A percentile compares a stretch with the other conserved stretches of the same genome.
Evolutionary conservation across 768 basidiomycete genomes (phyloP).

Genomic region (Grammothele lineata): DNA sequence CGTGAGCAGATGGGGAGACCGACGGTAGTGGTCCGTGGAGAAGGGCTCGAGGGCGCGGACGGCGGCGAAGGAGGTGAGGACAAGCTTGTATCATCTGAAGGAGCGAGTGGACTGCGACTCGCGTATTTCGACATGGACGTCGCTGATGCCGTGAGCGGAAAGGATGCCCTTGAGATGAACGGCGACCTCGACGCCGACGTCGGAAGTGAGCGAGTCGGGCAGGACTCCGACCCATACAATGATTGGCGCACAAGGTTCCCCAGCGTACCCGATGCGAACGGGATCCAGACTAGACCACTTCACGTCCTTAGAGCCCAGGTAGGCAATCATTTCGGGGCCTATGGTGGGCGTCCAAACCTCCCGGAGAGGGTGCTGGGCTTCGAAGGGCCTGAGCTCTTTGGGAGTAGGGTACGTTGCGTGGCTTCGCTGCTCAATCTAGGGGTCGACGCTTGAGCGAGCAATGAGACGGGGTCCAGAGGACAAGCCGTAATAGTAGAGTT

Average conservation of each 20-base stretch:
- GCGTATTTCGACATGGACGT: slow-evolving; percentile 10
- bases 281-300: too few species aligned
- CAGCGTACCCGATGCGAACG: too few species aligned
- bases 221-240: slow-evolving; percentile 3
- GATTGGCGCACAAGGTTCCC: background rate
- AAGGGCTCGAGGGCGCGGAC: background rate
- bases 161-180: background rate
- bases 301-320: too few species aligned
- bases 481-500: too few species aligned
- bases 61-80: background rate
- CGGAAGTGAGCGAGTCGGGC: background rate
- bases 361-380: too few species aligned
- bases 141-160: background rate
- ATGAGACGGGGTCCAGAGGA: too few species aligned
- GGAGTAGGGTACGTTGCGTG: too few species aligned
- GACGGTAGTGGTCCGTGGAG: slow-evolving; percentile 8
- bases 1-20: slow-evolving; percentile 13
- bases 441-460: too few species aligned
- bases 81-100: background rate
- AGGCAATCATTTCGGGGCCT: too few species aligned
- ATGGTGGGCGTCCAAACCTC: too few species aligned
- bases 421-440: too few species aligned
- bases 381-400: too few species aligned
- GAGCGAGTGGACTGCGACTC: slow-evolving; percentile 1
- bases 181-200: background rate